A percentile compares a stretch with the other conserved stretches of the same genome.
phyloP scores from a whole-genome alignment of 345 rosid genomes.

The Kernera saxatilis region DNA sequence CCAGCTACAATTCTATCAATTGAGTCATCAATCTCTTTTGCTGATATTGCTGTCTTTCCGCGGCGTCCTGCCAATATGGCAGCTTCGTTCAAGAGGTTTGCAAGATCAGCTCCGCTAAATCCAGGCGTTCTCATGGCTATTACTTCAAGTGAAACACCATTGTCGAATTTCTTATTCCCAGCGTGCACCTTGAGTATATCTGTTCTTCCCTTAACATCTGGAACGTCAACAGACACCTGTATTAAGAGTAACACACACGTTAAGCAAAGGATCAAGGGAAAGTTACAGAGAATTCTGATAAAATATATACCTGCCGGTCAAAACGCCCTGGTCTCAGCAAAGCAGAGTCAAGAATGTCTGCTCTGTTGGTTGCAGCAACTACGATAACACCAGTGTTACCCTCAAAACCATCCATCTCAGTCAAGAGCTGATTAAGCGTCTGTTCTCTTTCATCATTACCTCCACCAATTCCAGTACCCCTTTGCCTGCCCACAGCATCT shows the following conservation, averaged over 20 bases:
- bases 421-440: slow-evolving; percentile 87
- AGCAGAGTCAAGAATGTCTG: slow-evolving; percentile 89
- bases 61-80: slow-evolving; percentile 94
- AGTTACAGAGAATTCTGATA: background rate
- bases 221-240: slow-evolving; percentile 95
- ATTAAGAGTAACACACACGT: background rate
- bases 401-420: slow-evolving; percentile 98
- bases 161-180: slow-evolving; percentile 85
- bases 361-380: slow-evolving; percentile 90
- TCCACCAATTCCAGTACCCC: slow-evolving; percentile 94
- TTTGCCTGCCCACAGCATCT: slow-evolving; percentile 93
- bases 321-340: slow-evolving; percentile 90
- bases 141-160: slow-evolving; percentile 82
- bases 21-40: slow-evolving; percentile 91
- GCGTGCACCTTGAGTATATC: slow-evolving; percentile 88
- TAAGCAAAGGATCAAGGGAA: slow-evolving; percentile 4
- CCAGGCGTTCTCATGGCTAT: slow-evolving; percentile 98
- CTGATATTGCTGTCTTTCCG: slow-evolving; percentile 76
- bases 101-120: slow-evolving; percentile 96
- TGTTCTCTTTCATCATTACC: slow-evolving; percentile 95
- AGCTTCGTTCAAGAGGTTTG: slow-evolving; percentile 93
- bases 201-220: slow-evolving; percentile 83
- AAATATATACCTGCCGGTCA: slow-evolving; percentile 66
- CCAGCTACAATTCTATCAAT: slow-evolving; percentile 98
- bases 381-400: slow-evolving; percentile 92